phyloP scores from a whole-genome alignment of 2,329 filamentous ascomycete genomes.

The Fragosphaeria purpurea region DNA sequence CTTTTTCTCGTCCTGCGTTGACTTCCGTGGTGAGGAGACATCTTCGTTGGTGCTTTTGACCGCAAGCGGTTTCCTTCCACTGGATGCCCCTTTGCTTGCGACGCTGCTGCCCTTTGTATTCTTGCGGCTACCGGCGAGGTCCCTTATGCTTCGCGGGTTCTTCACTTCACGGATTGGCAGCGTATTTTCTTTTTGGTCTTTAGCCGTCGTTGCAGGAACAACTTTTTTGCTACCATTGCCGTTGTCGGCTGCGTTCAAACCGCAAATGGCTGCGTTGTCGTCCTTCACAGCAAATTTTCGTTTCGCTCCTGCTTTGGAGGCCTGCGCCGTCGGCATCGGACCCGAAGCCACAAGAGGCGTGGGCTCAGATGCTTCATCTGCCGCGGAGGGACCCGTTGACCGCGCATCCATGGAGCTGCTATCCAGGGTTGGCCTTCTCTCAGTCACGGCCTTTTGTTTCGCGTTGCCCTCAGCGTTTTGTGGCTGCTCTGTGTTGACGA shows the following conservation, averaged over 20 bases:
- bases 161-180: slow-evolving; percentile 17
- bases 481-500: background rate
- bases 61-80: slow-evolving; percentile 38
- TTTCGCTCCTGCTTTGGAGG: slow-evolving; percentile 41
- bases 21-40: slow-evolving; percentile 48
- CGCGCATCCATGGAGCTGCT: background rate
- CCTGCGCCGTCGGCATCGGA: background rate
- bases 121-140: slow-evolving; percentile 33
- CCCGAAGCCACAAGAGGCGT: background rate
- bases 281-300: slow-evolving; percentile 47
- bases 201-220: slow-evolving; percentile 6
- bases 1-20: slow-evolving; percentile 21
- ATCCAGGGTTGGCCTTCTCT: background rate
- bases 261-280: slow-evolving; percentile 33
- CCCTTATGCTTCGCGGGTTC: slow-evolving; percentile 35
- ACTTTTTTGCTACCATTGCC: slow-evolving; percentile 18
- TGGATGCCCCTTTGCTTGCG: slow-evolving; percentile 14
- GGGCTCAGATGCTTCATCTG: background rate
- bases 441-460: background rate
- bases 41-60: slow-evolving; percentile 52
- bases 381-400: background rate
- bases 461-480: background rate
- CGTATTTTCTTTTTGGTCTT: slow-evolving; percentile 10
- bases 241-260: slow-evolving; percentile 16
- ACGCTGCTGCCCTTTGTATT: slow-evolving; percentile 20